phyloP scores from a whole-genome alignment of 208 protist genomes.

The Leishmania martiniquensis region DNA sequence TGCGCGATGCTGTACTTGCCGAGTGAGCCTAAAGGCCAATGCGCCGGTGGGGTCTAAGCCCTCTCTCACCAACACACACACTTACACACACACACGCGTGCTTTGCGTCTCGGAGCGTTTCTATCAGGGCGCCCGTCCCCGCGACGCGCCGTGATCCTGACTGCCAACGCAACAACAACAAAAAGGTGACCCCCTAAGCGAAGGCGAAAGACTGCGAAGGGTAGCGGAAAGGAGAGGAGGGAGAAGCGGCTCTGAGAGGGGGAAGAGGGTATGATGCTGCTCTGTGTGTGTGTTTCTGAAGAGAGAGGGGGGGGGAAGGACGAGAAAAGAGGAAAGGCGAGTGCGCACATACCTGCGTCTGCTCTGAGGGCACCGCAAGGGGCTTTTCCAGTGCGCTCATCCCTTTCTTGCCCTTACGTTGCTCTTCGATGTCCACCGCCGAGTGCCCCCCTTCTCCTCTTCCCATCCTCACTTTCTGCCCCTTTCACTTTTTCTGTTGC shows the following conservation, averaged over 20 bases:
- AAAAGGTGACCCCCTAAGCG: background rate
- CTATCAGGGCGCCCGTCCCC: background rate
- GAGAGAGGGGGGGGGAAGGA: background rate
- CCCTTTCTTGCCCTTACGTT: background rate
- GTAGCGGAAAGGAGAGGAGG: background rate
- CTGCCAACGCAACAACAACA: background rate
- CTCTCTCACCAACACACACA: background rate
- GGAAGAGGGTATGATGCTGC: background rate
- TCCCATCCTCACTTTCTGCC: background rate
- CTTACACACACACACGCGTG: background rate
- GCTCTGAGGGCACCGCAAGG: background rate
- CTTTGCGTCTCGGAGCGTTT: background rate
- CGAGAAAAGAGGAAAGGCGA: background rate
- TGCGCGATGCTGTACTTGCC: conserved; percentile 18
- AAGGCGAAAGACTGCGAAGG: background rate
- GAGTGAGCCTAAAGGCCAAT: background rate
- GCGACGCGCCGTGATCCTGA: background rate
- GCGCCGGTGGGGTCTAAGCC: background rate
- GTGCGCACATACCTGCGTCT: background rate
- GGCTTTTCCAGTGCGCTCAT: background rate
- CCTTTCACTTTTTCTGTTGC: conserved; percentile 8
- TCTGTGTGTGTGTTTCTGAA: background rate
- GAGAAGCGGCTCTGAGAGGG: background rate
- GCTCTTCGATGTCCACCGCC: background rate
- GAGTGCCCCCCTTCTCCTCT: background rate